A percentile compares a stretch with the other conserved stretches of the same genome.
phyloP scores from a whole-genome alignment of 2,329 filamentous ascomycete species.

The Fusarium sambucinum region DNA sequence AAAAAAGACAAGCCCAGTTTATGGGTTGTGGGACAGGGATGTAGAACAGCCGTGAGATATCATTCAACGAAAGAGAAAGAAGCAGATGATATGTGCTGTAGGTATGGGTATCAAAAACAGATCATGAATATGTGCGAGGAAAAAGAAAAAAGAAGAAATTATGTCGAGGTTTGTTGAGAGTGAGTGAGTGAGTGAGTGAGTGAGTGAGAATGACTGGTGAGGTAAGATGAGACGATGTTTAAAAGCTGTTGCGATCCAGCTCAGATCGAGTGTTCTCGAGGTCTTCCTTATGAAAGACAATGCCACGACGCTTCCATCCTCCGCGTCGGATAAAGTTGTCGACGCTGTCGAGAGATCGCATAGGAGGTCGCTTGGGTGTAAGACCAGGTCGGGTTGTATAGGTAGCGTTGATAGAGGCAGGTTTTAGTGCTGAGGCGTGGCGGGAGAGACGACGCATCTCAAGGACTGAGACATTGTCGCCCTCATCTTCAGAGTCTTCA shows the following conservation, averaged over 20 bases:
- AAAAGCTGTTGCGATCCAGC: constrained; percentile 44
- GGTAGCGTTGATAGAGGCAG: constrained; percentile 53
- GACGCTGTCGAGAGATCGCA: constrained; percentile 55
- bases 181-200: too few species aligned
- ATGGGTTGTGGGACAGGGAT: constrained; percentile 9
- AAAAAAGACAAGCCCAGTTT: constrained; percentile 24
- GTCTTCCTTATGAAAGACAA: constrained; percentile 56
- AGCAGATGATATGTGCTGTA: constrained; percentile 30
- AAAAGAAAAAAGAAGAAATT: constrained; percentile 12
- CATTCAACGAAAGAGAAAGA: constrained; percentile 27
- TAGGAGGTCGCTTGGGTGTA: constrained; percentile 52
- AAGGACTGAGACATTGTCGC: constrained; percentile 40
- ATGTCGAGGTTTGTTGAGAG: constrained; percentile 3
- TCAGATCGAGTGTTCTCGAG: constrained; percentile 44
- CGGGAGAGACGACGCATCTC: constrained; percentile 46
- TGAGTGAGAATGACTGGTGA: too few species aligned
- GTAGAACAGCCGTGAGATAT: constrained; percentile 26
- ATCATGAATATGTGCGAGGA: constrained; percentile 36
- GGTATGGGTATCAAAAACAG: constrained; percentile 44
- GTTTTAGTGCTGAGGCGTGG: constrained; percentile 42
- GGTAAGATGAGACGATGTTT: constrained; percentile 12
- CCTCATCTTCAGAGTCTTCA: constrained; percentile 42
- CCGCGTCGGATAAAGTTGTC: constrained; percentile 59
- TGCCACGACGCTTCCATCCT: constrained; percentile 59
- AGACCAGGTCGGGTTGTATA: constrained; percentile 43